Base-by-base conservation (phyloP, 805 yeast species). In the Candida glaebosa region DNA sequence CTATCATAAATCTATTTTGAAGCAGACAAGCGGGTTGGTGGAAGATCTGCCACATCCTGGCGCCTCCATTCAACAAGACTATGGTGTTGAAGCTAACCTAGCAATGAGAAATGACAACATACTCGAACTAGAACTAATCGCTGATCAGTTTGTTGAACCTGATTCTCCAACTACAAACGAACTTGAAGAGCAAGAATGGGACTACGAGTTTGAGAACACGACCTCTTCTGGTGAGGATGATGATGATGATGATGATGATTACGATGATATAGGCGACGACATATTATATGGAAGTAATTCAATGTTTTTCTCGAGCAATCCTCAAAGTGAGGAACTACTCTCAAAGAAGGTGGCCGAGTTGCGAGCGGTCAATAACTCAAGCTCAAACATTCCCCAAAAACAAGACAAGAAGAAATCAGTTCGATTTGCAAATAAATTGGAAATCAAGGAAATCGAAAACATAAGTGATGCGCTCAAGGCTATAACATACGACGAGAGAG, bases 371-470 rank as follows among this genome's bases (percentile, higher is more conserved):
- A 37, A 48, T 37, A 26, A 28, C 8, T 26, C 15, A 9, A 28
- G 20, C 17, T 39, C 26, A 10, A 20, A 18, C 6, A 15, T 18
- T 18, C 12, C 4, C 18, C 31, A 31, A 20, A 4, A 17, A 24
- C 5, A 26, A 18, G 34, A 25, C n/a, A 22, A 38, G n/a, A 67
- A 67, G 46, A 79, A 78, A 49, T 60, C 75, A 2, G 87, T 83
- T 7, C 58, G 71, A 14, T 83, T 82, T 60, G 69, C 81, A 0
- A 67, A 69, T 1, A 62, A 62, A 2, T 64, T 80, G 24, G 76
- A 80, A 34, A 73, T 84, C 8, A 81, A 80, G 46, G 80, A 79
- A 42, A 69, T 83, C 37, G 84, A 78, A 37, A 76, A 79, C 47
- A 65, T 79, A 2, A 78, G 82, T 53, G 71, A 69, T 22, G 69